Evolutionary conservation across 2,329 filamentous ascomycete species (phyloP), one percentile per base, ranked within the genome.

Genomic region (Chaetoscypha palmicola): DNA sequence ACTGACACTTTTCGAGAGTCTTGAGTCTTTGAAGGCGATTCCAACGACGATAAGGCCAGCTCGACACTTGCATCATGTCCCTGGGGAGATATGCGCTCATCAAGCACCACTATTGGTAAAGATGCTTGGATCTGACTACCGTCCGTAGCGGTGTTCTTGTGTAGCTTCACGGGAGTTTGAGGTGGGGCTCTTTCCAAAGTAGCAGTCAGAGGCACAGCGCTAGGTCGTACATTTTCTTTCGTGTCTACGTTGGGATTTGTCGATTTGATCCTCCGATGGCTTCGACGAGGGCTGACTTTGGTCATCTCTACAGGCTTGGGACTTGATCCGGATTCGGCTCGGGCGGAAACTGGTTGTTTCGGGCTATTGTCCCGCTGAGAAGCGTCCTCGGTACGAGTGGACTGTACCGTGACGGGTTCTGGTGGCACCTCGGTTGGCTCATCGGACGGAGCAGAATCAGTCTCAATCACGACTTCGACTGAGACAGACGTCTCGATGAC

Each of bases 1-100:
- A 47, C 39, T 11, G 55, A 43, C 23, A 33, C 17, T 10, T 49
- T 45, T 16, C 47, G 41, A 16, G 52, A 52, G 38, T 56, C 46
- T n/a, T 53, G 42, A n/a, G 17, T 28, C 26, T 52, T 59, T 30
- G 48, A 46, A 14, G 58, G 53, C 2, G 59, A 60, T 5, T 48
- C 47, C 4, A 58, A 35, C n/a, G 53, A 53, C 14, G 56, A 47
- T 3, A 58, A 35, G 23, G 58, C 57, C 16, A 61, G 26, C 37
- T 63, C 57, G 14, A 56, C 45, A 32, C 57, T 62, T 16, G 58
- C 53, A 52, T 62, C 60, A 28, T 61, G 52, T 2, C 53, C 55
- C 40, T 53, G 50, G 9, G 48, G 51, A 4, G 52, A 53, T 31
- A 41, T 28, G 33, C 46, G 45, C 14, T 50, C 37, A 30, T 60